Conservation (phyloP, 352 stramenopile genomes). For the Globisporangium viniferum region DNA sequence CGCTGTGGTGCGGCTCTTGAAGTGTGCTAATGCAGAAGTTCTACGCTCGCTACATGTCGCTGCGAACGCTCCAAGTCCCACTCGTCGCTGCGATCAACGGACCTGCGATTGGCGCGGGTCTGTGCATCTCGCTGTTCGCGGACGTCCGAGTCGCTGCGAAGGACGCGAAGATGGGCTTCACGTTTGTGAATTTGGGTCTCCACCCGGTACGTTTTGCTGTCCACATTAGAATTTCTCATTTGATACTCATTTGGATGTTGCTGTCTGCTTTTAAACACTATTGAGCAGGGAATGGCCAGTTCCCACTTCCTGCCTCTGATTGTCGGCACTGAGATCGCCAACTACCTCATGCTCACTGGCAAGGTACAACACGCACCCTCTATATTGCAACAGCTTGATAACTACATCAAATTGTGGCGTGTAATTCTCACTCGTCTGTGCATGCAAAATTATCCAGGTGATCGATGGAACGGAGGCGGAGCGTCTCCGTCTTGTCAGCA, state of each 20-base stretch:
- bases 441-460: conserved; percentile 18
- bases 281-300: conserved; percentile 69
- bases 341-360: conserved; percentile 73
- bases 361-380: conserved; percentile 23
- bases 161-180: conserved; percentile 85
- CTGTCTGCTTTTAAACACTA: background rate
- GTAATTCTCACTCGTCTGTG: background rate
- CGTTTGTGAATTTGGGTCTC: conserved; percentile 83
- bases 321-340: conserved; percentile 56
- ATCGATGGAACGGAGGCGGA: conserved; percentile 65
- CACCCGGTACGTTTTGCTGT: conserved; percentile 37
- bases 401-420: background rate
- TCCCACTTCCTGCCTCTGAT: conserved; percentile 77
- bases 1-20: background rate
- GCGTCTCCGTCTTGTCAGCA: conserved; percentile 45
- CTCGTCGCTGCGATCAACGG: conserved; percentile 86
- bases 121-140: conserved; percentile 83
- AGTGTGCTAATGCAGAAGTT: conserved; percentile 83
- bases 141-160: conserved; percentile 68
- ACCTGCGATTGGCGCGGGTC: conserved; percentile 66
- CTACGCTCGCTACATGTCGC: conserved; percentile 75
- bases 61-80: conserved; percentile 77
- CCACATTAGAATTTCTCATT: too few relatives aligned
- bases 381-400: background rate
- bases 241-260: too few relatives aligned